phyloP scores from a whole-genome alignment of 192 early-diverging fungal species.

The Backusella tuberculispora region DNA sequence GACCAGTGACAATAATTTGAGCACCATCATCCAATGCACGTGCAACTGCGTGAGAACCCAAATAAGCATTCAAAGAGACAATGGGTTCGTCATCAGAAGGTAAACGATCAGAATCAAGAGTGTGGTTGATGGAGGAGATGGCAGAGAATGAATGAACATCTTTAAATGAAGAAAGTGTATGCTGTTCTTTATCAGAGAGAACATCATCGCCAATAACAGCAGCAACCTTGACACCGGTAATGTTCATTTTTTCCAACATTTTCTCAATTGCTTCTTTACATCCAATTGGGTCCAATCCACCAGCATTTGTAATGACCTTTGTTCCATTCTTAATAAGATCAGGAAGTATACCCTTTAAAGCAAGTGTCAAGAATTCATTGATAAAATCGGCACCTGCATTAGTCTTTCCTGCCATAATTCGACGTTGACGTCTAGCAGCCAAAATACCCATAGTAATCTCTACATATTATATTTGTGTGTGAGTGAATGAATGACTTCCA shows the following conservation, averaged over 20 bases:
- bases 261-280: constrained; percentile 66
- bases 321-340: constrained; percentile 57
- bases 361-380: constrained; percentile 61
- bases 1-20: constrained; percentile 68
- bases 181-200: constrained; percentile 29
- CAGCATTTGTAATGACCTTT: constrained; percentile 70
- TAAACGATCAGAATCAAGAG: constrained; percentile 49
- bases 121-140: constrained; percentile 22
- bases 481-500: neutral
- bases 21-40: constrained; percentile 59
- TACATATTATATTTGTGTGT: constrained; percentile 25
- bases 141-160: constrained; percentile 31
- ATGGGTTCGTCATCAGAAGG: constrained; percentile 55
- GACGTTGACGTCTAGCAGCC: constrained; percentile 52
- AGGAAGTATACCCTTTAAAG: constrained; percentile 49
- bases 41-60: constrained; percentile 60
- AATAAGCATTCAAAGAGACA: constrained; percentile 67
- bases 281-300: constrained; percentile 63
- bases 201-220: constrained; percentile 68
- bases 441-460: constrained; percentile 75
- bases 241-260: constrained; percentile 39
- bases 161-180: constrained; percentile 23
- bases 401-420: constrained; percentile 4
- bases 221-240: constrained; percentile 57
- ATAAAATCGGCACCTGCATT: constrained; percentile 25